Evolutionary conservation across 139 green algal genomes (phyloP).

Genomic region (Closterium sp.): DNA sequence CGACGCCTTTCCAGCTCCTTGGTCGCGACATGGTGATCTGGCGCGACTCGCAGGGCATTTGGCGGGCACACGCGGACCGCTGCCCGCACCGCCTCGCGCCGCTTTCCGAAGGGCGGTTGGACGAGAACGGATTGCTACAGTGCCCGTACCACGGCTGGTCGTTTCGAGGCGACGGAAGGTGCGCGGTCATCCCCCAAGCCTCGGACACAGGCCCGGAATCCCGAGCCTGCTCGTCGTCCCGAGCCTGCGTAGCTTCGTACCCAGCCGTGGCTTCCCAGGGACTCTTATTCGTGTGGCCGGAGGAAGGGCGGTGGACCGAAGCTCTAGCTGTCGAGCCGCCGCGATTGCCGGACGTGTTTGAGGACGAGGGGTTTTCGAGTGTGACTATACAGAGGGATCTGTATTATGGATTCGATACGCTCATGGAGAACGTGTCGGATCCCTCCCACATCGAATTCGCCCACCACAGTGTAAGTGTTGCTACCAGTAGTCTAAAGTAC

Average conservation of each 20-base stretch:
- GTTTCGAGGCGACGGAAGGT: conserved; percentile 33
- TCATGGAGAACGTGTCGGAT: conserved; percentile 55
- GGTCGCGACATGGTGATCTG: conserved; percentile 32
- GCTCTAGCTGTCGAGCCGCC: background rate
- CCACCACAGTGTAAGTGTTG: conserved; percentile 38
- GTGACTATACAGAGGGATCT: conserved; percentile 50
- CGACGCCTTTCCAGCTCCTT: conserved; percentile 28
- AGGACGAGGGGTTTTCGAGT: conserved; percentile 29
- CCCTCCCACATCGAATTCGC: conserved; percentile 52
- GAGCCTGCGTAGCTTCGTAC: conserved; percentile 10
- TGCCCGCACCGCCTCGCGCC: conserved; percentile 49
- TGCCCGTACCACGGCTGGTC: conserved; percentile 60
- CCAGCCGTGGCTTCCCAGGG: conserved; percentile 15
- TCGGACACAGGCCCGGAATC: conserved; percentile 1
- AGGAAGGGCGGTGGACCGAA: background rate
- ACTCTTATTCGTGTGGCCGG: conserved; percentile 45
- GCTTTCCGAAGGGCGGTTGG: conserved; percentile 50
- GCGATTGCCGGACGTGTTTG: conserved; percentile 28
- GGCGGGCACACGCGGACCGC: conserved; percentile 37
- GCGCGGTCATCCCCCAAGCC: conserved; percentile 34
- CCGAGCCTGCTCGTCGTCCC: background rate
- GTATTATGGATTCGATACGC: conserved; percentile 53
- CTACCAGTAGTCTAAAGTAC: background rate
- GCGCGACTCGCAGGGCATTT: conserved; percentile 24
- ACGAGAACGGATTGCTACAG: conserved; percentile 44